A percentile compares a stretch with the other conserved stretches of the same genome.
phyloP scores from a whole-genome alignment of 805 yeast genomes.

The Starmerella cellae region DNA sequence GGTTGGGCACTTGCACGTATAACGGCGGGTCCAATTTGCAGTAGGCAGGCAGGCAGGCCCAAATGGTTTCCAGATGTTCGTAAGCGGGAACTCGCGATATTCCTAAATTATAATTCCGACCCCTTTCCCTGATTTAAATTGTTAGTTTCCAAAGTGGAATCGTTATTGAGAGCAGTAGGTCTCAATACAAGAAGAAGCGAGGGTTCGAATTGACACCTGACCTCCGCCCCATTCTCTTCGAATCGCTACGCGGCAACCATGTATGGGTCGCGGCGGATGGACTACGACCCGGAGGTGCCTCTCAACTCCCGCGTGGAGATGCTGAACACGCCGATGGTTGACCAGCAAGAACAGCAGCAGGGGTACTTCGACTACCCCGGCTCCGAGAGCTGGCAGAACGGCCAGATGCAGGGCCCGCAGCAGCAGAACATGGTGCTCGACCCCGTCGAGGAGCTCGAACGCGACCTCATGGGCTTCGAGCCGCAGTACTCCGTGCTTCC shows the following conservation, averaged over 20 bases:
- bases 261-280: conserved; percentile 13
- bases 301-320: conserved; percentile 7
- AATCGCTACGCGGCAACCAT: conserved; percentile 2
- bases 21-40: too few relatives aligned
- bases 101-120: too few relatives aligned
- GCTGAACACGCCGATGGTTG: conserved; percentile 5
- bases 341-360: background rate
- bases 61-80: too few relatives aligned
- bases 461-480: conserved; percentile 13
- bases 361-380: background rate
- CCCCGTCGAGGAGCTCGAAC: conserved; percentile 20
- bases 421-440: conserved; percentile 9
- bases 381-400: background rate
- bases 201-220: background rate
- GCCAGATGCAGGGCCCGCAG: background rate
- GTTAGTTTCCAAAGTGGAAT: too few relatives aligned
- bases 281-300: conserved; percentile 1
- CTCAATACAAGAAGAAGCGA: background rate
- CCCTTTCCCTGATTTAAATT: too few relatives aligned
- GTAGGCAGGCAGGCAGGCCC: too few relatives aligned
- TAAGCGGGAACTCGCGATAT: too few relatives aligned
- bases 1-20: too few relatives aligned
- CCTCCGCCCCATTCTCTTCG: background rate
- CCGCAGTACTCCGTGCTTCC: background rate
- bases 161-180: too few relatives aligned